These are phyloP conservation scores for Lachancea dasiensis DNA, from an alignment of 805 yeast species.

Conservation along the genomic window DNA sequence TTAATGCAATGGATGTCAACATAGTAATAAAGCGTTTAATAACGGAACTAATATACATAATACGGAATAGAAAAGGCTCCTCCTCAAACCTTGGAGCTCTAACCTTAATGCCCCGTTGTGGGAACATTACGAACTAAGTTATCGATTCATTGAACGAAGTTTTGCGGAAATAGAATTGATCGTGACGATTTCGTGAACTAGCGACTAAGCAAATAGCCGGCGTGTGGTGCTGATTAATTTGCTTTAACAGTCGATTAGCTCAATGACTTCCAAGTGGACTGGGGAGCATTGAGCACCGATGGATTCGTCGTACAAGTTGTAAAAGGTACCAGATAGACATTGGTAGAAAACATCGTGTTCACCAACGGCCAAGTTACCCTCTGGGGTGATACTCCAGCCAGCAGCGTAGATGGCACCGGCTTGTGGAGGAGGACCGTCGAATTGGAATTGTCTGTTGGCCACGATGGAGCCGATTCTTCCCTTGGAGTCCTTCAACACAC, in stretches of 20 bases:
- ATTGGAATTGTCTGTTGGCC: slow-evolving; percentile 80
- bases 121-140: slow-evolving; percentile 4
- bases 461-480: slow-evolving; percentile 77
- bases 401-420: slow-evolving; percentile 68
- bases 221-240: background rate
- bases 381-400: slow-evolving; percentile 55
- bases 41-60: slow-evolving; percentile 7
- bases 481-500: slow-evolving; percentile 49
- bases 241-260: slow-evolving; percentile 35
- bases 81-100: slow-evolving; percentile 1
- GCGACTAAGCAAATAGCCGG: background rate
- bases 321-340: slow-evolving; percentile 61
- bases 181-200: slow-evolving; percentile 7
- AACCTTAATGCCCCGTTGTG: slow-evolving; percentile 3
- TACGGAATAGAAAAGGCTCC: background rate
- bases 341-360: slow-evolving; percentile 51
- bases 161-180: background rate
- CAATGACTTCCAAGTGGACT: slow-evolving; percentile 47
- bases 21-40: no score
- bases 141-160: background rate
- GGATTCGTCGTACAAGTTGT: slow-evolving; percentile 56
- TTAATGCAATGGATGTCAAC: background rate
- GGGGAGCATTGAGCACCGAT: slow-evolving; percentile 52
- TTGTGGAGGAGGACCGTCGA: slow-evolving; percentile 84
- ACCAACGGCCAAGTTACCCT: slow-evolving; percentile 55